Conservation (phyloP, 306 rosid genomes). For the Cucumis hystrix region DNA sequence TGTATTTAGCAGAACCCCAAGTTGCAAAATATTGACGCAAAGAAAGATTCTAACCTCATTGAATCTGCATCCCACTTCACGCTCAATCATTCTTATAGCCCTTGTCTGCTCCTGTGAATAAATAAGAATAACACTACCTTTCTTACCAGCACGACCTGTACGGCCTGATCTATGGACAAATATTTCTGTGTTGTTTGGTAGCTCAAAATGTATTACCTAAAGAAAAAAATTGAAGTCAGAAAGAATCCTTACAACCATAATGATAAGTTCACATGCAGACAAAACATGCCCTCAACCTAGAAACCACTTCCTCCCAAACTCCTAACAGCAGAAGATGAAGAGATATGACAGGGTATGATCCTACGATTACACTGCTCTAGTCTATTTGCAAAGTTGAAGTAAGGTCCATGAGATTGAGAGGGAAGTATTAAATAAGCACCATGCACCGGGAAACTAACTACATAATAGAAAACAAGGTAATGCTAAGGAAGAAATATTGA, state of each 20-base stretch:
- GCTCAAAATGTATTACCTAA: constrained; percentile 87
- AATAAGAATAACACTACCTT: constrained; percentile 73
- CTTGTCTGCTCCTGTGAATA: constrained; percentile 53
- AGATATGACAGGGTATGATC: neutral
- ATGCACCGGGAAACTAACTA: neutral
- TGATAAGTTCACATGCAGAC: neutral
- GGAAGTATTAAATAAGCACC: neutral
- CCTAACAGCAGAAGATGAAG: neutral
- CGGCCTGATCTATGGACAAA: constrained; percentile 98
- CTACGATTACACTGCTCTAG: neutral
- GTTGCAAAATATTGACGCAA: neutral
- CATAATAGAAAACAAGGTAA: neutral
- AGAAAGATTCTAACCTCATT: constrained; percentile 37
- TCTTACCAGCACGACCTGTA: constrained; percentile 99
- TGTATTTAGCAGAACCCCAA: neutral
- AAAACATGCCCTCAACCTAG: neutral
- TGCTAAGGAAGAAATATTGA: neutral
- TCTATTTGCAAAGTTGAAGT: neutral
- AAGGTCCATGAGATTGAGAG: neutral
- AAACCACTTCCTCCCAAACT: neutral
- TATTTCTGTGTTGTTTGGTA: constrained; percentile 84
- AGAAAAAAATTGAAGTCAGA: neutral
- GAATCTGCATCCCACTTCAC: constrained; percentile 82
- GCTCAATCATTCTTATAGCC: constrained; percentile 60
- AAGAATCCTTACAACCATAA: neutral